phyloP scores from a whole-genome alignment of 148 eudicot species.

The Cornus controversa region DNA sequence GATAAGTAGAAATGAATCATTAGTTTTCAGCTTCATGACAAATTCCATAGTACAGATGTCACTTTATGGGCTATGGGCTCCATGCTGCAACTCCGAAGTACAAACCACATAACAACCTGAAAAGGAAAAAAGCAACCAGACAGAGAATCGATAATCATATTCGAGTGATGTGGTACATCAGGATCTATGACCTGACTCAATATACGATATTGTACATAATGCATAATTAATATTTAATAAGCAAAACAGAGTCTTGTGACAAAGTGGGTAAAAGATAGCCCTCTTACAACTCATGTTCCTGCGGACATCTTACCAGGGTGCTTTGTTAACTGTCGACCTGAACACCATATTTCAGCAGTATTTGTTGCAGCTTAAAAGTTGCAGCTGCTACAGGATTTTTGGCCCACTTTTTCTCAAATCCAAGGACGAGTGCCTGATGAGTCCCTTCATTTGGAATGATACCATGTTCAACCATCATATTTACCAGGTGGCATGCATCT shows the following conservation, averaged over 20 bases:
- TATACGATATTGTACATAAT: background rate
- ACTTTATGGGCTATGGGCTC: too few species aligned
- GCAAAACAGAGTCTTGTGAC: background rate
- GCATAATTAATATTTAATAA: background rate
- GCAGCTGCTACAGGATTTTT: constrained; percentile 35
- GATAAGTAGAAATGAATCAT: too few species aligned
- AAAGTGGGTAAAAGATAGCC: background rate
- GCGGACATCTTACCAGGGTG: background rate
- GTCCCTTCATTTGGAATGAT: constrained; percentile 43
- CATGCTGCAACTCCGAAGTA: background rate
- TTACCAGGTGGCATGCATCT: constrained; percentile 34
- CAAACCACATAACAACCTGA: background rate
- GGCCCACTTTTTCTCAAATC: constrained; percentile 33
- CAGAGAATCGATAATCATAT: background rate
- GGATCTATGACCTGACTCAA: background rate
- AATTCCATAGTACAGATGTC: too few species aligned
- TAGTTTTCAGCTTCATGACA: too few species aligned
- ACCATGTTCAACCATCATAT: constrained; percentile 33
- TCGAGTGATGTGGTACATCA: background rate
- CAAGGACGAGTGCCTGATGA: constrained; percentile 34
- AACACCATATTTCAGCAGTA: constrained; percentile 27
- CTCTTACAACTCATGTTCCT: background rate
- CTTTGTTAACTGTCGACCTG: background rate
- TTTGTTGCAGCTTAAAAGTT: constrained; percentile 23
- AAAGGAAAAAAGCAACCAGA: too few species aligned